Evolutionary conservation across 2,329 filamentous ascomycete genomes (phyloP), one percentile per base, ranked within the genome.

Genomic region (Leptoxyphium fumago): DNA sequence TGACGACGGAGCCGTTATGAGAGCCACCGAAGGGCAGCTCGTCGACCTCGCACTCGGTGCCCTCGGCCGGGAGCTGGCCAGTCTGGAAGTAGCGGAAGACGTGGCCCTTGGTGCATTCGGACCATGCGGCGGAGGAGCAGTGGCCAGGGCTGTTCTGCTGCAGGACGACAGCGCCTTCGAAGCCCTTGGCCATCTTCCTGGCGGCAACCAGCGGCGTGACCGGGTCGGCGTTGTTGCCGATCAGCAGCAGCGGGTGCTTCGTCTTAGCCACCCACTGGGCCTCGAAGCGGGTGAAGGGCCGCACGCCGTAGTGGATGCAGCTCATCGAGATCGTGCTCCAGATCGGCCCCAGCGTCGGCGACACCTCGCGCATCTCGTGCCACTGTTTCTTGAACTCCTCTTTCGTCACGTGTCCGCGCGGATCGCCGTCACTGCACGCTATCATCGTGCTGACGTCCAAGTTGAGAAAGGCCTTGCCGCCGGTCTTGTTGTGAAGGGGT

Each of bases 171-270:
- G 64, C 68, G 1, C 65, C 66, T 0, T 65, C 60, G 48, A 73
- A 73, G 1, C 50, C 49, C n/a, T 50, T 29, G 1, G 62, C 57
- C 63, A 67, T 66, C 64, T 59, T 58, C 17, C 68, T 59, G 1
- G 68, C 72, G 36, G 67, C 66, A 38, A 53, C 50, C 4, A 78
- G 57, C 3, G 76, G 75, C 0, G 75, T 79, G 1, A 80, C 72
- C 0, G 77, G 77, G 45, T 80, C 76, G 13, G 71, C 64, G 0
- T 68, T 72, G 52, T 74, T 78, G 29, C 69, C 71, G 10, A 78
- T 60, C 52, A 77, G 73, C 6, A 80, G 63, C 29, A 80, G 61
- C 0, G 76, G 76, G 48, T 73, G 67, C 5, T 65, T 61, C 4
- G 70, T 75, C 21, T 67, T 61, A 47, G 51, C 60, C 11, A 28